phyloP scores from a whole-genome alignment of 306 rosid genomes.

The Dryas octopetala region DNA sequence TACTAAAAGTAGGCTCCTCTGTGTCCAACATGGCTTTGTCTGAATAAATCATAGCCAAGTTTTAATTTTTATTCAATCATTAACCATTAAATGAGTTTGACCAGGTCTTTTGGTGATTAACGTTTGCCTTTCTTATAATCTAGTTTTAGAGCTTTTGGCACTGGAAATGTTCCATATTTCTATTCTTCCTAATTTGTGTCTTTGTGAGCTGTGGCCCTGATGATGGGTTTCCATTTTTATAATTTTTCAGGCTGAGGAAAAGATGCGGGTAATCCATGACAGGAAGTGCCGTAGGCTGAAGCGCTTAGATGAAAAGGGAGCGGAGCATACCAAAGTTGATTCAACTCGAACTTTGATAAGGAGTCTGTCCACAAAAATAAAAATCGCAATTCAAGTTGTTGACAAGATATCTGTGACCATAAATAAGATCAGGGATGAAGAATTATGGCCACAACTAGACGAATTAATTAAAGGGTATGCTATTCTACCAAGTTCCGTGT shows the following conservation, averaged over 20 bases:
- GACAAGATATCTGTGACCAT: conserved; percentile 86
- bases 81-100: conserved; percentile 1
- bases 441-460: conserved; percentile 85
- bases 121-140: conserved; percentile 7
- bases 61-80: background rate
- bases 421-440: conserved; percentile 90
- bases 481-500: conserved; percentile 16
- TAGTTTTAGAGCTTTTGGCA: background rate
- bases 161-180: background rate
- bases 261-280: conserved; percentile 86
- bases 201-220: background rate
- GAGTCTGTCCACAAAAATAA: conserved; percentile 82
- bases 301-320: conserved; percentile 77
- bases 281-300: conserved; percentile 74
- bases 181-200: conserved; percentile 12
- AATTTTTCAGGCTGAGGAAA: conserved; percentile 80
- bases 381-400: conserved; percentile 91
- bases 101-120: background rate
- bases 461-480: conserved; percentile 89
- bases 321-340: conserved; percentile 76
- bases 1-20: background rate
- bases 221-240: conserved; percentile 14
- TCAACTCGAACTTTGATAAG: conserved; percentile 59
- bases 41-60: background rate
- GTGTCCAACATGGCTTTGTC: background rate